Conservation (phyloP, 2,329 filamentous ascomycete genomes). For the Fusarium setosum region DNA sequence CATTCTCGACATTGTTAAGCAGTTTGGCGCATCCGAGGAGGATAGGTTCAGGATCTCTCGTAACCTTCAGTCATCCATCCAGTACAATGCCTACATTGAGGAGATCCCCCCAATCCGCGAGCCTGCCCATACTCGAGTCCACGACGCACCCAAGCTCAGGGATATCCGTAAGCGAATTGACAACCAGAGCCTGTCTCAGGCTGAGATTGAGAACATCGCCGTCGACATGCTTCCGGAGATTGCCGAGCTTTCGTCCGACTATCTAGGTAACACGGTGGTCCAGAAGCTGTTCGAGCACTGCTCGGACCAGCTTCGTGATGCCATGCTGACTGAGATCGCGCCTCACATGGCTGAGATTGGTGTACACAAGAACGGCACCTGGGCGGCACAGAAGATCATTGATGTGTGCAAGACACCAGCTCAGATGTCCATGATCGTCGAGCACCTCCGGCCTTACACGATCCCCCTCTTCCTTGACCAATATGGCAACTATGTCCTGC, state of each 20-base stretch:
- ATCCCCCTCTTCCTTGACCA: constrained; percentile 95
- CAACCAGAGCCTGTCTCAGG: constrained; percentile 86
- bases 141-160: constrained; percentile 93
- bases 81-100: constrained; percentile 76
- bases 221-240: constrained; percentile 96
- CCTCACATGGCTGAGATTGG: constrained; percentile 97
- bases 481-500: constrained; percentile 97
- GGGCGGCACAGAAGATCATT: constrained; percentile 99
- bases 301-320: constrained; percentile 88
- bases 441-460: constrained; percentile 86
- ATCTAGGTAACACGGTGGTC: constrained; percentile 98
- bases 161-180: constrained; percentile 98
- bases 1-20: constrained; percentile 85
- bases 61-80: constrained; percentile 81
- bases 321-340: constrained; percentile 88
- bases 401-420: constrained; percentile 88
- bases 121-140: constrained; percentile 86
- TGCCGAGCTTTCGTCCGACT: constrained; percentile 93
- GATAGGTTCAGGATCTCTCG: constrained; percentile 78
- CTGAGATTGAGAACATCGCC: constrained; percentile 93
- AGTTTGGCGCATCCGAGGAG: constrained; percentile 87
- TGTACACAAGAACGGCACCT: constrained; percentile 98
- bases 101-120: constrained; percentile 93
- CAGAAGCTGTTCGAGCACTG: constrained; percentile 99
- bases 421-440: constrained; percentile 87